Evolutionary conservation across 1,139 yeast genomes (phyloP).

Genomic region (Spencermartinsiella ligniputridi): DNA sequence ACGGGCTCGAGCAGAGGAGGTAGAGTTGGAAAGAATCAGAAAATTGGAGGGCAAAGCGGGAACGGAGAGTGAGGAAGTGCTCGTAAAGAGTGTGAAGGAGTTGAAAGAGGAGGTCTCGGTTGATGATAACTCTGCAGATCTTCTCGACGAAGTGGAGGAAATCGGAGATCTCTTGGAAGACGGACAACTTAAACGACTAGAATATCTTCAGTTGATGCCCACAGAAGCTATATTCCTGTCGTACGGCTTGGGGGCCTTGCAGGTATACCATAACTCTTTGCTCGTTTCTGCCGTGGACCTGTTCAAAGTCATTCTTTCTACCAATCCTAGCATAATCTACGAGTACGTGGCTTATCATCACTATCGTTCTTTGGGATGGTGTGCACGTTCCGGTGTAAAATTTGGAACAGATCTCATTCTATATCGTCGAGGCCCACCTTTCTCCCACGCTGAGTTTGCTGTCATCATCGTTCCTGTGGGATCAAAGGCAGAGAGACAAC

Average conservation of each 20-base stretch:
- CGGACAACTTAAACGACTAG: slow-evolving; percentile 45
- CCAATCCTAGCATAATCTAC: slow-evolving; percentile 24
- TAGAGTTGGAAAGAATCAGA: slow-evolving; percentile 28
- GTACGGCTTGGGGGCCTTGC: slow-evolving; percentile 46
- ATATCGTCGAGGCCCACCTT: slow-evolving; percentile 91
- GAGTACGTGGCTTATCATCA: slow-evolving; percentile 80
- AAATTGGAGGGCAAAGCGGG: slow-evolving; percentile 19
- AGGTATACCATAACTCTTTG: slow-evolving; percentile 17
- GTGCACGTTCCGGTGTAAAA: slow-evolving; percentile 86
- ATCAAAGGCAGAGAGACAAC: slow-evolving; percentile 32
- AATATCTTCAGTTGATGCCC: slow-evolving; percentile 68
- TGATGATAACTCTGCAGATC: slow-evolving; percentile 1
- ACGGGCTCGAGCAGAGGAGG: slow-evolving; percentile 36
- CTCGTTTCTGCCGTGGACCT: slow-evolving; percentile 16
- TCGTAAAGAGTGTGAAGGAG: background rate
- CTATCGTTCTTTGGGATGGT: slow-evolving; percentile 89
- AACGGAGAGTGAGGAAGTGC: slow-evolving; percentile 24
- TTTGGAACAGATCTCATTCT: slow-evolving; percentile 81
- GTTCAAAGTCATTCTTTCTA: slow-evolving; percentile 12
- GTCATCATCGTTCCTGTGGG: slow-evolving; percentile 44
- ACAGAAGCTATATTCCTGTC: slow-evolving; percentile 69
- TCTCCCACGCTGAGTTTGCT: slow-evolving; percentile 88
- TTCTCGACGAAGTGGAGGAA: slow-evolving; percentile 13
- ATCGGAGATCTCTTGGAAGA: slow-evolving; percentile 35
- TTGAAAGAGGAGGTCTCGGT: slow-evolving; percentile 2